Conservation (phyloP, 2,329 filamentous ascomycete genomes). For the Eutypella sp. region DNA sequence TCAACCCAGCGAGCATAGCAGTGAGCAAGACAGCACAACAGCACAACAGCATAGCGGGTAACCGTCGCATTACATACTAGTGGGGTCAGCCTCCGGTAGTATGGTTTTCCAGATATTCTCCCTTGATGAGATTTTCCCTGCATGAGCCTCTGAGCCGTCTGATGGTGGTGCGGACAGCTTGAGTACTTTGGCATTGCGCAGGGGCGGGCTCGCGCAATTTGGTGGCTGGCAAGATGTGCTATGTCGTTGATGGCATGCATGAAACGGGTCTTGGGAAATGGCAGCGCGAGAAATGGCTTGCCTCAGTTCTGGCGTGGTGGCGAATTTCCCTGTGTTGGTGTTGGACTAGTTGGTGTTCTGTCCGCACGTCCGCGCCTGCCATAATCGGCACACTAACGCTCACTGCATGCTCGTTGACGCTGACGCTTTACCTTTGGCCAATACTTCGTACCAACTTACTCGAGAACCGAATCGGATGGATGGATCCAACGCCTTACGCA, state of each 20-base stretch:
- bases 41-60: background rate
- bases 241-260: background rate
- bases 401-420: constrained; percentile 58
- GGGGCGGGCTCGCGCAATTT: background rate
- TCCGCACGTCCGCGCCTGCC: constrained; percentile 3
- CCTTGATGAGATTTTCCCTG: background rate
- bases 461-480: constrained; percentile 19
- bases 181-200: background rate
- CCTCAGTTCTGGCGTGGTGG: background rate
- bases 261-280: background rate
- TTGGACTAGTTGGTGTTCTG: background rate
- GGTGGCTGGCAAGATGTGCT: background rate
- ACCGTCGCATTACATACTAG: background rate
- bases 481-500: constrained; percentile 24
- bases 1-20: constrained; percentile 45
- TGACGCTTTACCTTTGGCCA: constrained; percentile 24
- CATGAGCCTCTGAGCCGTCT: background rate
- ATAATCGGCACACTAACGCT: constrained; percentile 36
- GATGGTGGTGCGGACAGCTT: background rate
- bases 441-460: constrained; percentile 14
- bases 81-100: too few species aligned
- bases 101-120: background rate
- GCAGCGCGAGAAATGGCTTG: background rate
- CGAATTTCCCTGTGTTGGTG: background rate
- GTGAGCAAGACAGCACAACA: constrained; percentile 38